Evolutionary conservation across 1,284 basidiomycete species (phyloP).

Genomic region (Leccinum variabile): DNA sequence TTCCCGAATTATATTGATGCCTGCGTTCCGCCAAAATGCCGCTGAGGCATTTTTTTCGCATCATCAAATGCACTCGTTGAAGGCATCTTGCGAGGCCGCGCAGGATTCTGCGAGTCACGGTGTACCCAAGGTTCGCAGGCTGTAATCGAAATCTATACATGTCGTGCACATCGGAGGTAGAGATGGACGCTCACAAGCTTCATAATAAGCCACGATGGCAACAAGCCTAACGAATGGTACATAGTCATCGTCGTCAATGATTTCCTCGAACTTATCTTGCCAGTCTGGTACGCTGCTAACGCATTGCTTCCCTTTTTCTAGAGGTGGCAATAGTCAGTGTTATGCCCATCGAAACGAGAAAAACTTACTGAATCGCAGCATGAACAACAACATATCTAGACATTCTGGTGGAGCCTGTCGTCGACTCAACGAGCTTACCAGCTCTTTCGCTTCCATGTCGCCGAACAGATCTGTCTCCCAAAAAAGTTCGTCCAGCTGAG

Average conservation of each 20-base stretch:
- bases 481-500: not conserved
- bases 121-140: conserved; percentile 6
- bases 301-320: conserved; percentile 28
- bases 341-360: not conserved
- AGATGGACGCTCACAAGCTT: conserved; percentile 20
- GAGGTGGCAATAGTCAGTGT: not conserved
- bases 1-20: conserved; percentile 23
- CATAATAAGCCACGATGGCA: conserved; percentile 28
- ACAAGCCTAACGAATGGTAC: conserved; percentile 22
- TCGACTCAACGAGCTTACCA: not conserved
- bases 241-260: conserved; percentile 14
- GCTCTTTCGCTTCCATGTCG: not conserved
- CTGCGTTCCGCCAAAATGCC: conserved; percentile 11
- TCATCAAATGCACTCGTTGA: conserved; percentile 4
- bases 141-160: not conserved
- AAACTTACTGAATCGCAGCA: not conserved
- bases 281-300: conserved; percentile 17
- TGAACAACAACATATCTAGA: not conserved
- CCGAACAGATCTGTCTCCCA: not conserved
- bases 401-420: not conserved
- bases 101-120: not conserved
- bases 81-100: not conserved
- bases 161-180: too few relatives aligned
- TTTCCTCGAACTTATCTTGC: conserved; percentile 6
- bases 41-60: conserved; percentile 10